phyloP scores from a whole-genome alignment of 2,329 filamentous ascomycete genomes.

The Trichoderma oligosporum region DNA sequence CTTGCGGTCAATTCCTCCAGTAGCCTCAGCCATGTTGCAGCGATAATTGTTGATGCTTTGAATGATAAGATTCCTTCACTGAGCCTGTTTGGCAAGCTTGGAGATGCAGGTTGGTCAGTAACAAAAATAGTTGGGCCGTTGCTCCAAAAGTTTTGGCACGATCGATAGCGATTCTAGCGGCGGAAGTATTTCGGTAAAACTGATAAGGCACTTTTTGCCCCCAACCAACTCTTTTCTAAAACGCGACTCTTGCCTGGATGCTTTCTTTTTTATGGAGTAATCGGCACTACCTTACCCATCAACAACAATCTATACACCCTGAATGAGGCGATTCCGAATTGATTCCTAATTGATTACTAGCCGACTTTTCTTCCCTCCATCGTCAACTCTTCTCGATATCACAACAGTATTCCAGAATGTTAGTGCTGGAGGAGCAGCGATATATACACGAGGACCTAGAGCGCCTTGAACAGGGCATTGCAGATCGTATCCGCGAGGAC shows the following conservation, averaged over 20 bases:
- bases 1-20: slow-evolving; percentile 75
- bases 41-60: not conserved
- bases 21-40: slow-evolving; percentile 78
- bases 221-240: not conserved
- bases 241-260: slow-evolving; percentile 13
- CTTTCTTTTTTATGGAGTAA: slow-evolving; percentile 14
- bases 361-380: not conserved
- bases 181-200: slow-evolving; percentile 33
- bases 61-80: not conserved
- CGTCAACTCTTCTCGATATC: not conserved
- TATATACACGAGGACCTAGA: slow-evolving; percentile 95
- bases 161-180: slow-evolving; percentile 9
- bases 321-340: not conserved
- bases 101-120: not conserved
- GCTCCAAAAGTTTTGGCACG: slow-evolving; percentile 29
- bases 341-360: not conserved
- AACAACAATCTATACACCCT: not conserved
- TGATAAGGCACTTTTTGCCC: slow-evolving; percentile 10
- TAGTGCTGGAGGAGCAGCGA: slow-evolving; percentile 89
- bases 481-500: slow-evolving; percentile 83
- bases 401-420: slow-evolving; percentile 52
- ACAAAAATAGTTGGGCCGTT: not conserved
- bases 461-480: slow-evolving; percentile 88
- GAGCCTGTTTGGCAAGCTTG: slow-evolving; percentile 1
- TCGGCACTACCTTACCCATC: not conserved